Percentiles rank a stretch among this genome's conserved stretches.
phyloP scores from a whole-genome alignment of 2,329 filamentous ascomycete genomes.

The Arthrobotrys musiformis region DNA sequence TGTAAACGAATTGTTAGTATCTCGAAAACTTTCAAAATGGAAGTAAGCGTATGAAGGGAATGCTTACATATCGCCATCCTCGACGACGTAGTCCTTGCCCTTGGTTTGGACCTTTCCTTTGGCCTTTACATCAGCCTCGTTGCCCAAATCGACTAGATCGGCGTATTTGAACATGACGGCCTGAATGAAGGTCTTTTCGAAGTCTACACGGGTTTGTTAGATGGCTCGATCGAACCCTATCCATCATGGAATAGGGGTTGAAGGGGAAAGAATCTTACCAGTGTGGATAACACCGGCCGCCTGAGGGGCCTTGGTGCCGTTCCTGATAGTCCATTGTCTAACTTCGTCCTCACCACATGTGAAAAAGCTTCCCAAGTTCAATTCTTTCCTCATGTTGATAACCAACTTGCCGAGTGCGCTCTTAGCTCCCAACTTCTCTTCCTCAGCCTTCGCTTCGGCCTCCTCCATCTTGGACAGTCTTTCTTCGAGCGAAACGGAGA shows the following conservation, averaged over 20 bases:
- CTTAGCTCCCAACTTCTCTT: constrained; percentile 85
- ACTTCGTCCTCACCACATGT: constrained; percentile 96
- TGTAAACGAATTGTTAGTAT: constrained; percentile 58
- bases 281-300: constrained; percentile 98
- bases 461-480: constrained; percentile 84
- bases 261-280: constrained; percentile 60
- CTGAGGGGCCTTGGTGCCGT: constrained; percentile 95
- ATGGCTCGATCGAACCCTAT: background rate
- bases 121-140: constrained; percentile 87
- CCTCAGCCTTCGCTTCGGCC: constrained; percentile 81
- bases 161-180: constrained; percentile 91
- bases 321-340: constrained; percentile 96
- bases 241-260: background rate
- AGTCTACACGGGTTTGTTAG: constrained; percentile 69
- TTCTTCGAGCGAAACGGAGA: constrained; percentile 93
- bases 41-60: background rate
- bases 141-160: constrained; percentile 83
- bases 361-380: constrained; percentile 96
- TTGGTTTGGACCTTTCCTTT: constrained; percentile 98
- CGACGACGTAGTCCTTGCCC: constrained; percentile 94
- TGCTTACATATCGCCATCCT: constrained; percentile 76
- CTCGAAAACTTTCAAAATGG: too few species aligned
- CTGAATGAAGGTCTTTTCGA: constrained; percentile 99
- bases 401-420: constrained; percentile 93
- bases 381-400: constrained; percentile 87